These are phyloP conservation scores for Pulveroboletus ravenelii DNA, from an alignment of 768 basidiomycete species.

Conservation along the genomic window DNA sequence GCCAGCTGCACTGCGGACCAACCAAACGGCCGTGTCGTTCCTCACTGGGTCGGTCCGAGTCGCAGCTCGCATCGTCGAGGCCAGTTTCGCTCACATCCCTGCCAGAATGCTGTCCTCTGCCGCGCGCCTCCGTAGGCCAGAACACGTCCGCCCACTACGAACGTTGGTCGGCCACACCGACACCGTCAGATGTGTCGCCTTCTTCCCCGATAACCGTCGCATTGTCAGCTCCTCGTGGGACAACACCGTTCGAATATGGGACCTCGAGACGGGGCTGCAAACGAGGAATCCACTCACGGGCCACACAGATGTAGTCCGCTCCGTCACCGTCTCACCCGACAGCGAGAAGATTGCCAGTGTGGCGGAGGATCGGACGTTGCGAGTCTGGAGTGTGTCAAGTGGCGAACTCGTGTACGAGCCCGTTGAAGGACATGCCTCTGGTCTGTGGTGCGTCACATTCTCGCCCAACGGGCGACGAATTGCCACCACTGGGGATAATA, in stretches of 20 bases:
- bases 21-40: not conserved
- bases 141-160: conserved; percentile 21
- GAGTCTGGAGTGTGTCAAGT: conserved; percentile 24
- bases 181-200: conserved; percentile 25
- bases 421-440: conserved; percentile 23
- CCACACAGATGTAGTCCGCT: conserved; percentile 27
- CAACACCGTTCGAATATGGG: conserved; percentile 27
- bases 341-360: conserved; percentile 25
- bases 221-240: conserved; percentile 25
- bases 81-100: not conserved
- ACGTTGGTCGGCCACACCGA: conserved; percentile 32
- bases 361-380: conserved; percentile 28
- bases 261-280: conserved; percentile 17
- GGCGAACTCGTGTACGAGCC: conserved; percentile 22
- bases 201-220: conserved; percentile 26
- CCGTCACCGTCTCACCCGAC: conserved; percentile 28
- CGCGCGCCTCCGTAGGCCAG: conserved; percentile 19
- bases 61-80: not conserved
- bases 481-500: conserved; percentile 32
- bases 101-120: conserved; percentile 20
- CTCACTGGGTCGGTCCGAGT: not conserved
- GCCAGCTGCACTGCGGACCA: not conserved
- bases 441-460: conserved; percentile 29
- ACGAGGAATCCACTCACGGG: conserved; percentile 17
- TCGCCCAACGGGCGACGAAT: conserved; percentile 29